Base-by-base conservation (phyloP, 139 green algal species). In the Chlorella vulgaris region DNA sequence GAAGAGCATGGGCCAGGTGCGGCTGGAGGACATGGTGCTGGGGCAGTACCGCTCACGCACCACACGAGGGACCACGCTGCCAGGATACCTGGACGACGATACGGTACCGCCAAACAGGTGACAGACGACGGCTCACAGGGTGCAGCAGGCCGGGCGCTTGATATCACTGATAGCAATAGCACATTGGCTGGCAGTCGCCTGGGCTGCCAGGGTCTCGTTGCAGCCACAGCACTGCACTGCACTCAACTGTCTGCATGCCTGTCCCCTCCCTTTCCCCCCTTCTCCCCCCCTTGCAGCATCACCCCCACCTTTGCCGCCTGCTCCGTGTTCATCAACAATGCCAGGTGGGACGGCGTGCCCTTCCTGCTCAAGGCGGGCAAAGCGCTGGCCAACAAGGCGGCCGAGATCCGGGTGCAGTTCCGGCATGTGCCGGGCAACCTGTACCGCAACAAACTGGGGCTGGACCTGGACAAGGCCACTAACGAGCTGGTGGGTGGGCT, bases 341-440 rank as follows among this genome's bases (percentile, higher is more conserved):
- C 93, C 29, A 91, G 97, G 7, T 99, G 97, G 97, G 96, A 99
- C 73, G 97, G 97, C 47, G 97, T 99, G 83, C 97, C 97, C 18
- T 99, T 99, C 88, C 85, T 99, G 68, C 89, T 99, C 36, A 99
- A 99, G 90, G 97, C 97, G 10, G 97, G 97, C 62, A 99, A 99
- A 88, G 97, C 97, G 10, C 89, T 99, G 80, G 78, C 97, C 87
- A 94, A 88, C 58, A 80, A 90, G 31, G 73, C 89, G 6, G 95
- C 94, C n/a, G 96, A 99, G 89, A 99, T 99, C 85, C 89, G 97
- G 3, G 93, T 99, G 82, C 96, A 99, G 90, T 98, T 99, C 89
- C 89, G 94, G 36, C 93, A 98, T 67, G 96, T 99, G 24, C 97
- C 97, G 0, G 97, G 97, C 81, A 97, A 94, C 88, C 89, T 97